phyloP scores from a whole-genome alignment of 495 filamentous ascomycete species.

The Chaetomium tenue region DNA sequence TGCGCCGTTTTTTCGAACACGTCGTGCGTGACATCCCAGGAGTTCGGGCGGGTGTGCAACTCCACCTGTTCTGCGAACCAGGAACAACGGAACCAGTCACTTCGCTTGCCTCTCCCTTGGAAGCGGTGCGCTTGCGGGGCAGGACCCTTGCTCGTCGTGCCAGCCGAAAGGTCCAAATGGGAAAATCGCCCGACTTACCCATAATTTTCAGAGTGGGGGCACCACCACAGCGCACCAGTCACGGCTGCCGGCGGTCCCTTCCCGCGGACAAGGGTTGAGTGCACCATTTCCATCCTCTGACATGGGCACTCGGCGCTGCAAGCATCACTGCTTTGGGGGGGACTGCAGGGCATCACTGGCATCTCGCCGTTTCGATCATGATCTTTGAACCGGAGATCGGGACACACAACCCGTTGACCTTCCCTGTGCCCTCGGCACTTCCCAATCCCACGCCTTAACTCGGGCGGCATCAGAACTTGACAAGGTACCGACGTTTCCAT shows the following conservation, averaged over 20 bases:
- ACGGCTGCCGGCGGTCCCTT: slow-evolving; percentile 1
- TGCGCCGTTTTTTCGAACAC: background rate
- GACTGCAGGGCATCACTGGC: background rate
- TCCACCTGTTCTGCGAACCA: slow-evolving; percentile 19
- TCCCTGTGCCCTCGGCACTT: too few species aligned
- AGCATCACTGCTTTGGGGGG: background rate
- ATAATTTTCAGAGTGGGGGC: slow-evolving; percentile 21
- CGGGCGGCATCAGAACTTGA: too few species aligned
- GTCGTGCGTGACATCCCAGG: background rate
- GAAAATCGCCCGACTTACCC: slow-evolving; percentile 33
- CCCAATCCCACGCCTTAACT: too few species aligned
- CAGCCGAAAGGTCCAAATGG: slow-evolving; percentile 27
- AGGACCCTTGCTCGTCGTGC: slow-evolving; percentile 5
- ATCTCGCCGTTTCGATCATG: background rate
- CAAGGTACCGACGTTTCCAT: background rate
- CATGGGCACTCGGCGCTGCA: background rate
- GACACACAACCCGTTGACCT: too few species aligned
- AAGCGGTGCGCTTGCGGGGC: slow-evolving; percentile 31
- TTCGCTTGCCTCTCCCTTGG: slow-evolving; percentile 27
- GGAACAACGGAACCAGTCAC: slow-evolving; percentile 24
- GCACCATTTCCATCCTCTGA: slow-evolving; percentile 7
- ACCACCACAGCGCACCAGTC: slow-evolving; percentile 14
- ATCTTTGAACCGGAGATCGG: too few species aligned
- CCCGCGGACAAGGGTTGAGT: background rate
- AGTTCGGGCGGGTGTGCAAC: slow-evolving; percentile 10